Base-by-base conservation (phyloP, 805 yeast genomes). In the Candida coleopterorum region DNA sequence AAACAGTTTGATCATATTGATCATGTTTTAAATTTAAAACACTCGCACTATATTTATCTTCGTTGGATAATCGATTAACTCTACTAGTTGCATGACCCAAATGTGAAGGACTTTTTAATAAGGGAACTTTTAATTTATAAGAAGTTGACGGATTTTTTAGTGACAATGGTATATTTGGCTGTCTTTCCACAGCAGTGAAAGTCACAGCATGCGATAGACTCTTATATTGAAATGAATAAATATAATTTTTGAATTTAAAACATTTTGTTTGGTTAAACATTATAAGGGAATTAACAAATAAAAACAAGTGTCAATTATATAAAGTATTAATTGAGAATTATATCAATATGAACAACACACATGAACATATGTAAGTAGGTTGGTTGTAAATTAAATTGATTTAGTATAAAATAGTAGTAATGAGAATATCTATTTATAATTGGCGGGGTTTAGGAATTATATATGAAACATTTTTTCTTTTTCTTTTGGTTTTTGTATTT, bases 71-170 rank as follows among this genome's bases (percentile, higher is more conserved):
- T 40, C 97, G 68, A 53, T 79, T 86, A 40, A 85, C 83, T 35
- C 98, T 68, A 32, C 84, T 77, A 0, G 87, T 58, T 44, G 65
- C 73, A 61, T 89, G 95, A 3, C 98, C 98, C 21, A 86, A 68
- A 51, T 77, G 81, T 1, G 77, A 67, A 12, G 94, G 93, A 5
- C 82, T 79, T 46, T 75, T 79, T 18, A 73, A 52, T 41, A 81
- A 53, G 33, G 81, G 75, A 5, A 83, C 76, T 29, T 74, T 67
- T 28, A 77, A 66, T 25, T 53, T 53, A 18, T 59, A 63, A 9
- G 48, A 38, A 4, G 37, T 40, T 29, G 39, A 29, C 11, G 47
- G 37, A 25, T 40, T 32, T 16, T 34, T 26, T 33, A 35, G 28
- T n/a, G 30, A 15, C 22, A 34, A 22, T 7, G 44, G 41, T 7